Evolutionary conservation across 179 eudicot genomes (phyloP).

Genomic region (Monotropa hypopitys): DNA sequence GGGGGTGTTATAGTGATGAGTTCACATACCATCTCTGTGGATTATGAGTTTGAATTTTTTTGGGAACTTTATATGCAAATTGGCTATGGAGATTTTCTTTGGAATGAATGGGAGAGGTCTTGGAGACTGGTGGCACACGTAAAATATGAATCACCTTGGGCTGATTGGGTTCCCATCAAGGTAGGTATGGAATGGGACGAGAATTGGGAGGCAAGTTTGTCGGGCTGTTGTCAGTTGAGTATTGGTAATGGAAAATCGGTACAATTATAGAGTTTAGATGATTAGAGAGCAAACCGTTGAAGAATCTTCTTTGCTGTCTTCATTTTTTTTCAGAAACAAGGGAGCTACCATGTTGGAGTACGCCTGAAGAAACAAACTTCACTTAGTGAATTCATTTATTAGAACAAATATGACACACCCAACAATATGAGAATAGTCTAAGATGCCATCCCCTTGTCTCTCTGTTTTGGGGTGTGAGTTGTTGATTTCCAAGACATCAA

Average conservation of each 20-base stretch:
- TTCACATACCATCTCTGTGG: background rate
- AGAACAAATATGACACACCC: too few relatives aligned
- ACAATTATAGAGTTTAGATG: background rate
- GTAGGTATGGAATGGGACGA: too few relatives aligned
- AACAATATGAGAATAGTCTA: too few relatives aligned
- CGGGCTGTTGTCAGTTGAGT: background rate
- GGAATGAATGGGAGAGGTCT: background rate
- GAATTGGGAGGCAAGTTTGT: too few relatives aligned
- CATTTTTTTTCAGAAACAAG: background rate
- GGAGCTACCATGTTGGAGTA: background rate
- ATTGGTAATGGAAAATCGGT: background rate
- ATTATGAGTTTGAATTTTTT: background rate
- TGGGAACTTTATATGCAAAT: background rate
- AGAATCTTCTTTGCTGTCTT: background rate
- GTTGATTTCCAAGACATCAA: background rate
- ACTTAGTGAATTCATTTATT: too few relatives aligned
- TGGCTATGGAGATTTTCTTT: background rate
- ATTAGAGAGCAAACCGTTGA: background rate
- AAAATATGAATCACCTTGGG: background rate
- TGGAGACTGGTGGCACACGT: background rate
- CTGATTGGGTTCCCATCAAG: background rate
- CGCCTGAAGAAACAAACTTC: background rate
- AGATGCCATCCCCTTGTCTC: too few relatives aligned
- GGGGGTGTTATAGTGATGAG: background rate
- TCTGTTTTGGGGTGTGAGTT: background rate